Base-by-base conservation (phyloP, 73 alveolate genomes). In the Paramecium sonneborni region DNA sequence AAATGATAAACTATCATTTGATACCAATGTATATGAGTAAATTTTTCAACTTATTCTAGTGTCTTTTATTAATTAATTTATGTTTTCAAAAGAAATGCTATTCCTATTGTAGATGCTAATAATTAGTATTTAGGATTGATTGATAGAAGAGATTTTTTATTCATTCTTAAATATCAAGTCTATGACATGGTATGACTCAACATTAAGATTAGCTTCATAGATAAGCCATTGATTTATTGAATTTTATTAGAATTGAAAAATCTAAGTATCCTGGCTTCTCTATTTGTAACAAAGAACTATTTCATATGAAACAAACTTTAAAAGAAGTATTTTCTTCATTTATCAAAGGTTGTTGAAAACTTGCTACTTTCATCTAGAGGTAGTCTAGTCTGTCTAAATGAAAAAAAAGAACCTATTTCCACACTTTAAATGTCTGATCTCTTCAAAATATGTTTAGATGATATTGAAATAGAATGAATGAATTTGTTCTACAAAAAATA, bases 121-220 rank as follows among this genome's bases (percentile, higher is more conserved):
- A 79, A 79, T 46, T 18, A 79, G 44, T 79, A 79, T 44, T 23
- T 79, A 7, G 90, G 90, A 18, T 39, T 79, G 44, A 79, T 79
- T 43, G 90, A 79, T 79, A 79, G 90, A 41, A 79, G 90, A 23
- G 90, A 79, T 79, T 79, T 79, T 46, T 10, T 43, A 39, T 79
- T 79, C 23, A 79, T 79, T 15, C 69, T 79, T 20, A 79, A 79
- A n/a, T 79, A 79, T 46, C 55, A 79, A 34, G 28, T 43, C 30
- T 79, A 38, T 28, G 90, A 79, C 28, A 79, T 79, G 41, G 90
- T 79, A 79, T 43, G 18, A 38, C 24, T 43, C 30, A 14, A 26
- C 21, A 34, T 35, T 28, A 32, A 35, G 57, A 41, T 46, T 79
- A 79, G 90, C 55, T 79, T 5, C 11, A 32, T 24, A 24, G 30